Base-by-base conservation (phyloP, 306 rosid genomes). In the Vigna angularis region DNA sequence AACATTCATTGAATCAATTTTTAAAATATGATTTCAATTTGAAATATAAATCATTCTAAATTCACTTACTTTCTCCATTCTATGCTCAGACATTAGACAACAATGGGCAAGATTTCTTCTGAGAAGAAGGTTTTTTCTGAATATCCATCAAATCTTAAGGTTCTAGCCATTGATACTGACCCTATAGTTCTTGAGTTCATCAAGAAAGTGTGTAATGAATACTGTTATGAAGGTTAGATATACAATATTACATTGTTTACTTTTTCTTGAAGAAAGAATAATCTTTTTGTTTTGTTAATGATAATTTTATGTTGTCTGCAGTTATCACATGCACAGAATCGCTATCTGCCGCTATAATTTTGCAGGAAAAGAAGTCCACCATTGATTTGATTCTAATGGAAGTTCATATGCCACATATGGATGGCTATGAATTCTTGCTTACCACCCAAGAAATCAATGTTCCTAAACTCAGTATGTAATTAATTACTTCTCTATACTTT, bases 161-260 rank as follows among this genome's bases (percentile, higher is more conserved):
- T 92, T 70, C 86, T 92, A 11, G 91, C 85, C 7, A 90, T 92
- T 40, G 97, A 90, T 40, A 76, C 81, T 53, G 95, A 92, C 69
- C 16, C 38, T n/a, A 53, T 69, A 30, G 70, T 74, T 57, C 69
- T 92, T 73, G 74, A 62, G 77, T 59, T 50, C 47, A 74, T 88
- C 3, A 42, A 42, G 12, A 42, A 42, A 9, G 1, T 3, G 9
- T 42, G 47, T 11, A 42, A 42, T 9, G 2, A 9, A 9, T 42
- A 9, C 9, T 9, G 11, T 2, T 88, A 92, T 68, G 17, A 50
- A 2, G 92, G 96, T 88, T 59, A 47, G 53, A 14, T 8, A 36
- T 15, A 20, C 15, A 73, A 26, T 7, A 16, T 20, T 30, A 1
- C n/a, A 48, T 42, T 64, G 62, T 11, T 62, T 1, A 15, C 3